A percentile compares a stretch with the other conserved stretches of the same genome.
phyloP scores from a whole-genome alignment of 768 basidiomycete species.

The Thelephora ganbajun region DNA sequence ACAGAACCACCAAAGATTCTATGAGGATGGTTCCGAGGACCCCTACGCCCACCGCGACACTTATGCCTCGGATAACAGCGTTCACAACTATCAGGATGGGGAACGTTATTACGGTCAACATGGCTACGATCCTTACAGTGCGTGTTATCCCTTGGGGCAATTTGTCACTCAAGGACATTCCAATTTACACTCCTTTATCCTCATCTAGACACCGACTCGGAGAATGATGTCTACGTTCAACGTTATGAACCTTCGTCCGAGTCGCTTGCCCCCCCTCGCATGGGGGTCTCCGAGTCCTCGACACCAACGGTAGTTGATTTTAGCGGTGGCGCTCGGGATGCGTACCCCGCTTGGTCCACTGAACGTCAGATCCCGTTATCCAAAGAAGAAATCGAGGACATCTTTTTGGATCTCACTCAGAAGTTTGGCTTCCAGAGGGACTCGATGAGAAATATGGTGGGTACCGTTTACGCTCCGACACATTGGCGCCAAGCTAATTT shows the following conservation, averaged over 20 bases:
- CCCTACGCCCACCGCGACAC: constrained; percentile 49
- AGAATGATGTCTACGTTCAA: constrained; percentile 56
- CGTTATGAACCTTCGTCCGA: constrained; percentile 65
- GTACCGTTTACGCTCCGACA: constrained; percentile 5
- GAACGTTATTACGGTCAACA: constrained; percentile 51
- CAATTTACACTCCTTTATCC: constrained; percentile 1
- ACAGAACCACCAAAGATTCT: constrained; percentile 28
- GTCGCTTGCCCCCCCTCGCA: constrained; percentile 49
- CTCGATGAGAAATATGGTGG: constrained; percentile 90
- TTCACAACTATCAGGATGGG: constrained; percentile 30
- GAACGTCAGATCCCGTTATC: constrained; percentile 93
- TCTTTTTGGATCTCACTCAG: constrained; percentile 92
- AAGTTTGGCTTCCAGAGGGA: constrained; percentile 98
- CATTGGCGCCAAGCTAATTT: neutral
- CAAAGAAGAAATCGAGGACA: constrained; percentile 98
- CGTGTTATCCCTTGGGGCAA: neutral
- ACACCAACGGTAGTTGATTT: constrained; percentile 66
- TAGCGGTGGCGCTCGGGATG: constrained; percentile 49
- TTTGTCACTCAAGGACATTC: neutral
- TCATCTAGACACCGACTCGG: constrained; percentile 75
- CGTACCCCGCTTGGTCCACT: constrained; percentile 88
- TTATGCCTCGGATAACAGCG: constrained; percentile 59
- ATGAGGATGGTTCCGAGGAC: constrained; percentile 65
- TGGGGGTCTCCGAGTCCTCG: constrained; percentile 53
- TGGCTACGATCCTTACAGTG: constrained; percentile 55